These are phyloP conservation scores for Graphiopsis chlorocephala DNA, from an alignment of 2,329 filamentous ascomycete species.

Conservation along the genomic window DNA sequence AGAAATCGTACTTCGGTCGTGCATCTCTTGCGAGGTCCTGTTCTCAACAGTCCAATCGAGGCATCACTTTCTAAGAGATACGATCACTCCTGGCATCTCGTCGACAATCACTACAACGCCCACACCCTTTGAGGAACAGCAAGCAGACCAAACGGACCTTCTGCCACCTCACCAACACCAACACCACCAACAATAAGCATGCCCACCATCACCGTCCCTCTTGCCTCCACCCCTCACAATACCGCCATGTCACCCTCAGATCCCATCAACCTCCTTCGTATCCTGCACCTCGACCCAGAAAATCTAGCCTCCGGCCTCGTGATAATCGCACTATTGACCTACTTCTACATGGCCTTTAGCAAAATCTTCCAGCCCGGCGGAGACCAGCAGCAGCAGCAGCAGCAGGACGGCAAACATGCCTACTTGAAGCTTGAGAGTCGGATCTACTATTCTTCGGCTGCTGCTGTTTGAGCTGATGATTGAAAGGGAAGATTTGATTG, in stretches of 20 bases:
- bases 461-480: slow-evolving; percentile 3
- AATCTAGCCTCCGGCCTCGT: slow-evolving; percentile 18
- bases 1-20: neutral
- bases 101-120: neutral
- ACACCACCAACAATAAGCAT: neutral
- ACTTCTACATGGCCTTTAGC: slow-evolving; percentile 21
- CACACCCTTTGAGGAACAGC: too few species aligned
- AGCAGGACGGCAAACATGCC: neutral
- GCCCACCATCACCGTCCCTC: neutral
- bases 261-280: neutral
- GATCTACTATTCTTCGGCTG: slow-evolving; percentile 10
- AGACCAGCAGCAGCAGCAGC: neutral
- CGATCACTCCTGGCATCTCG: too few species aligned
- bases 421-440: neutral
- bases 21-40: too few species aligned
- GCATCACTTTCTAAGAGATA: too few species aligned
- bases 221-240: neutral
- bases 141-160: neutral
- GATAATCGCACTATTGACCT: slow-evolving; percentile 19
- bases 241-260: neutral
- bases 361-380: slow-evolving; percentile 19
- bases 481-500: neutral
- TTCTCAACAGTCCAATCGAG: too few species aligned
- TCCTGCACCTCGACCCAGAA: slow-evolving; percentile 10
- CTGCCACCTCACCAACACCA: neutral